These are phyloP conservation scores for Babjeviella inositovora DNA, from an alignment of 805 yeast species.

Conservation along the genomic window DNA sequence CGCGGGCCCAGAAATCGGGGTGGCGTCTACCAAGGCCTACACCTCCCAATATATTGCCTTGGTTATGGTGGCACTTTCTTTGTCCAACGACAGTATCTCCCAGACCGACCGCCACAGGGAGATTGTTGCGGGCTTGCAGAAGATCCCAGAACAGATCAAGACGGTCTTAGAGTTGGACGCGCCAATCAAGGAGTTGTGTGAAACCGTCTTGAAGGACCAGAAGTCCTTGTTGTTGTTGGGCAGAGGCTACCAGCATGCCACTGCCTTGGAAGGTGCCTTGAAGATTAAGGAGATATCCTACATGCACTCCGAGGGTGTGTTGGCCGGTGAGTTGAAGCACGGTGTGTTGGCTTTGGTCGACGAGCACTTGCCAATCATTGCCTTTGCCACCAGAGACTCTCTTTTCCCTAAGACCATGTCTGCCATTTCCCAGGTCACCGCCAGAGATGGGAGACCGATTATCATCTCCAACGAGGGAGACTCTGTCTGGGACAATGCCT, in stretches of 20 bases:
- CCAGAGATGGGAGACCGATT: constrained; percentile 95
- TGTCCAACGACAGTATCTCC: constrained; percentile 83
- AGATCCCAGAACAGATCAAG: constrained; percentile 76
- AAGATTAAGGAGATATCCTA: constrained; percentile 96
- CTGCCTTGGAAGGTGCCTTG: constrained; percentile 96
- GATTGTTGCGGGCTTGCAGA: constrained; percentile 73
- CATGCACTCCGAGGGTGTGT: constrained; percentile 98
- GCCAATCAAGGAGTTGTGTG: constrained; percentile 62
- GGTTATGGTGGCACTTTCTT: constrained; percentile 91
- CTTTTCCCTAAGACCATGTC: constrained; percentile 92
- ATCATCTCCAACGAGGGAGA: constrained; percentile 79
- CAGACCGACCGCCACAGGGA: constrained; percentile 61
- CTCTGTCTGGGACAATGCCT: constrained; percentile 37
- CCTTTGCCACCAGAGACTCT: constrained; percentile 92
- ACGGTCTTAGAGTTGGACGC: constrained; percentile 61
- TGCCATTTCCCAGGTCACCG: constrained; percentile 91
- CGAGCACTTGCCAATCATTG: constrained; percentile 84
- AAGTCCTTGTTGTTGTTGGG: constrained; percentile 85
- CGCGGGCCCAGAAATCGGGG: constrained; percentile 99
- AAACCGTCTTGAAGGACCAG: constrained; percentile 56
- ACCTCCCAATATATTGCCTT: constrained; percentile 96
- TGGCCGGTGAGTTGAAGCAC: constrained; percentile 97
- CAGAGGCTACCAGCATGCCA: constrained; percentile 94
- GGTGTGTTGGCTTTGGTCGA: constrained; percentile 97
- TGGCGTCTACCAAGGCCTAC: constrained; percentile 97